Base-by-base conservation (phyloP, 2,329 filamentous ascomycete genomes). In the Phyllosticta ampelicida region DNA sequence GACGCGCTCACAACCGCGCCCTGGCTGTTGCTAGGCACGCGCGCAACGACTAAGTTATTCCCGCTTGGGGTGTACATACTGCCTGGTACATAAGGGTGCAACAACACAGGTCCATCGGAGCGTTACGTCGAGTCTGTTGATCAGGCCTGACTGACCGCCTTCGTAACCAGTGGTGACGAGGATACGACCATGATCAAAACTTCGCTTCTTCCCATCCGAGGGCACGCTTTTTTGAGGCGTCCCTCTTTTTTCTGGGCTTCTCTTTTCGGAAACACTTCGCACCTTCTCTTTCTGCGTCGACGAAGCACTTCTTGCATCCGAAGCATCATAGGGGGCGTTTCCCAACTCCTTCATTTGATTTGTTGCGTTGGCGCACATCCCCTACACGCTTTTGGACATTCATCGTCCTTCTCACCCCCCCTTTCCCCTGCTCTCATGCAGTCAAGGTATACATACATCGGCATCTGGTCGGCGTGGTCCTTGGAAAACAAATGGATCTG, bases 1-100 rank as follows among this genome's bases (percentile, higher is more conserved):
- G 21, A 9, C 52, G 53, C 21, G 36, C 50, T 6, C 55, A 58
- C 55, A 51, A 51, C 18, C 55, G 55, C 5, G 55, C 55, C 18
- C 11, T 28, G 9, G 55, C 51, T 9, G 36, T 44, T 6, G 36
- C 36, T 16, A 44, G n/a, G 36, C 36, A 44, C 36, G 13, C 16
- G 11, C 36, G n/a, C 13, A 13, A 44, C 36, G 36, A 13, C 8
- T 44, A 44, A 44, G 36, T 16, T 16, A 8, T 16, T 11, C 13
- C 11, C 36, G 13, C 36, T 18, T 5, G 36, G 36, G 16, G 36
- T 44, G 36, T 44, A 44, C 36, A 44, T 44, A 44, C 13, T n/a
- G 36, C 36, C 13, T 44, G 36, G 36, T 44, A 44, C 36, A 44
- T 44, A n/a, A n/a, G 36, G 36, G 13, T 44, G n/a, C 36, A 44